Evolutionary conservation across 345 rosid genomes (phyloP).

Genomic region (Ceriops decandra): DNA sequence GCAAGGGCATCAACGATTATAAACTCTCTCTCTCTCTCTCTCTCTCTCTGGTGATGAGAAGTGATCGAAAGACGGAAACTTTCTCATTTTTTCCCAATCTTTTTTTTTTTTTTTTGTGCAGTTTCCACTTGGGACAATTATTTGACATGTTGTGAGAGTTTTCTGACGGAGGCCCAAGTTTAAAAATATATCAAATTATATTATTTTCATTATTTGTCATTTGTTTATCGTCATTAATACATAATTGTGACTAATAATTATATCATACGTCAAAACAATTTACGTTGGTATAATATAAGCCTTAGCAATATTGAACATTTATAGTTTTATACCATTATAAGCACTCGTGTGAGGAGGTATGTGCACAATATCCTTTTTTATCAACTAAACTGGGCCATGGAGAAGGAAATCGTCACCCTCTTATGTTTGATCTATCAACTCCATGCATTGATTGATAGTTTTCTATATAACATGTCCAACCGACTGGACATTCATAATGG

Average conservation of each 20-base stretch:
- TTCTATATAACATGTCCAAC: conserved; percentile 35
- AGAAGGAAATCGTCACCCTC: conserved; percentile 29
- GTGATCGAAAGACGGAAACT: not conserved
- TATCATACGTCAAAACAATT: too few species aligned
- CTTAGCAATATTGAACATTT: too few species aligned
- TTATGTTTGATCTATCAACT: conserved; percentile 30
- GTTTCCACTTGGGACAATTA: too few species aligned
- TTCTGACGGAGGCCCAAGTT: too few species aligned
- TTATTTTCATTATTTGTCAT: too few species aligned
- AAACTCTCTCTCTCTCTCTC: not conserved
- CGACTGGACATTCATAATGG: not conserved
- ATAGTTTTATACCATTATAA: too few species aligned
- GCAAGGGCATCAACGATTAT: conserved; percentile 4
- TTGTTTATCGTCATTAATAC: too few species aligned
- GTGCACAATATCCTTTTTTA: not conserved
- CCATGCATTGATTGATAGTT: conserved; percentile 24
- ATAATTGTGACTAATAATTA: too few species aligned
- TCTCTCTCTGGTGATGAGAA: not conserved
- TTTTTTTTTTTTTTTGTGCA: not conserved
- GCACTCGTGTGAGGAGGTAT: too few species aligned
- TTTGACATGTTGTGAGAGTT: too few species aligned
- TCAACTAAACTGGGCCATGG: conserved; percentile 11
- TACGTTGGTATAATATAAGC: too few species aligned
- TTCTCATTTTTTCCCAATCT: not conserved
- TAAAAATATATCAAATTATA: too few species aligned